Base-by-base conservation (phyloP, 345 rosid genomes). In the Citrus mangshanensis region DNA sequence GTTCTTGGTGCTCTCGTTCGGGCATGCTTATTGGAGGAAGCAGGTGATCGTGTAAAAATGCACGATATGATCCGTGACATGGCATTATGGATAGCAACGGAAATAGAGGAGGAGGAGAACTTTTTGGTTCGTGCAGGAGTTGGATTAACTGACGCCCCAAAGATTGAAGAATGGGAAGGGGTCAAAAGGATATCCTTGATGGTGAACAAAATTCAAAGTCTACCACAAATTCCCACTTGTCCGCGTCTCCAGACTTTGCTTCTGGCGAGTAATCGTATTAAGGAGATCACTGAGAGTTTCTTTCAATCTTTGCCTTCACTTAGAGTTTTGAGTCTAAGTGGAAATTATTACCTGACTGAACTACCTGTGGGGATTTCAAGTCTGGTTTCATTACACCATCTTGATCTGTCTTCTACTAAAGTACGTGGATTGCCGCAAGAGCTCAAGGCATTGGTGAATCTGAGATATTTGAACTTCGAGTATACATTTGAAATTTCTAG, bases 321-420 rank as follows among this genome's bases (percentile, higher is more conserved):
- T 60, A 81, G 18, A 49, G 79, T 88, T 49, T 25, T 87, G 14
- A 84, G 82, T 76, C 73, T 87, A 67, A 77, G 83, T 4, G 0
- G 1, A 0, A 87, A 86, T 61, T 0, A 7, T 25, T 16, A 1
- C 4, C 64, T 86, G 6, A 59, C 10, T 1, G 64, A 80, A 66
- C 73, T 89, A 28, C 85, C 90, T 0, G 74, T 24, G n/a, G 82
- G 73, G 40, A 69, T 85, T 30, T 73, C 68, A 6, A 24, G 49
- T 13, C 2, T 84, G 6, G 27, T 24, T 37, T 78, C 66, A 4
- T 65, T 87, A 19, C 63, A 79, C 18, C 46, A 67, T 80, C 82
- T 87, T 21, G 75, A 83, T 40, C 14, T 40, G 49, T 9, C 49
- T 40, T 2, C 0, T 0, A 40, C 49, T 40, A 0, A 0, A 0